phyloP scores from a whole-genome alignment of 495 filamentous ascomycete species.

The Hypoxylon trugodes region DNA sequence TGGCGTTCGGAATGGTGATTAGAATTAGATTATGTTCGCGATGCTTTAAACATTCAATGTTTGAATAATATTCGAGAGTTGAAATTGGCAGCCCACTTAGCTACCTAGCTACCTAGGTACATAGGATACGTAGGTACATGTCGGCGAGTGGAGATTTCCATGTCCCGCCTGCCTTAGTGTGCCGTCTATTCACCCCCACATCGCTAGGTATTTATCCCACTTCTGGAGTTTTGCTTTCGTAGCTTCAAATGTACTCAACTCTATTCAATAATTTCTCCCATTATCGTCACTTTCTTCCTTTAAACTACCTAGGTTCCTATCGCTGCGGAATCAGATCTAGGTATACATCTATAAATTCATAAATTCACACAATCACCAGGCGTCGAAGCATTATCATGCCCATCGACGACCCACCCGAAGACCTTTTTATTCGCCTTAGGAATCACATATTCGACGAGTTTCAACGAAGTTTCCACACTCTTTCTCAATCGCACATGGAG shows the following conservation, averaged over 20 bases:
- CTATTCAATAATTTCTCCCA: too few species aligned
- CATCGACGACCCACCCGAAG: constrained; percentile 32
- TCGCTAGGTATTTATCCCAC: too few species aligned
- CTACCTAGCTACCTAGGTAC: constrained; percentile 2
- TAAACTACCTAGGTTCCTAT: too few species aligned
- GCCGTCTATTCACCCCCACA: too few species aligned
- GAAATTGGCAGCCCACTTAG: constrained; percentile 9
- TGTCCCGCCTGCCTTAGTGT: too few species aligned
- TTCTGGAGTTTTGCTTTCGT: constrained; percentile 34
- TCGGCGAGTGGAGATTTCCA: too few species aligned
- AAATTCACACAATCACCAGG: neutral
- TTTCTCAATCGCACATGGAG: constrained; percentile 33
- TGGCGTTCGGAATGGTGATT: neutral
- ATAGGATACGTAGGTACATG: neutral
- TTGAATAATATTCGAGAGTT: neutral
- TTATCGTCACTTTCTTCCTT: too few species aligned
- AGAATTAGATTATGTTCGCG: neutral
- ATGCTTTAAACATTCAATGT: constrained; percentile 2
- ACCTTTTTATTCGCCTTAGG: constrained; percentile 56
- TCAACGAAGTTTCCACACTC: constrained; percentile 45
- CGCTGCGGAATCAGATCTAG: too few species aligned
- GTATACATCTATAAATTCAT: too few species aligned
- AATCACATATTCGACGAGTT: constrained; percentile 53
- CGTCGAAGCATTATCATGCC: constrained; percentile 25
- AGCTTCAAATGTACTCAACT: too few species aligned